Percentiles rank a stretch among this genome's conserved stretches.
phyloP scores from a whole-genome alignment of 148 eudicot species.

The Fagopyrum tataricum region DNA sequence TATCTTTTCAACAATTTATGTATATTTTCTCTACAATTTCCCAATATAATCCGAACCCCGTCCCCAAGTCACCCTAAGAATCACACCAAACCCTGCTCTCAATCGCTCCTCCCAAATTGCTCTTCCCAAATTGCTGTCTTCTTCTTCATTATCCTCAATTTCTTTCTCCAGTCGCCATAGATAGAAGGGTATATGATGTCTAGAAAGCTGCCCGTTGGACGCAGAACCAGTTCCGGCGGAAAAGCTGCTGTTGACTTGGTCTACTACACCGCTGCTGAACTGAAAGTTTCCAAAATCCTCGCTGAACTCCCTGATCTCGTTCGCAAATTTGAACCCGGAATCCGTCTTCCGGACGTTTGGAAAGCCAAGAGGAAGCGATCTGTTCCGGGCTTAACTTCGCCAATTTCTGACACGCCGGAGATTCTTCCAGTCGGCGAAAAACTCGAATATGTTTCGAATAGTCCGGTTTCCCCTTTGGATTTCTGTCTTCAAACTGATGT shows the following conservation, averaged over 20 bases:
- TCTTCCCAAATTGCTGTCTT: conserved; percentile 2
- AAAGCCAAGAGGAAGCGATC: conserved; percentile 6
- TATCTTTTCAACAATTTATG: background rate
- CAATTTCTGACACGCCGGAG: background rate
- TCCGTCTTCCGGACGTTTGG: background rate
- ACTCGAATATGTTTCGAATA: background rate
- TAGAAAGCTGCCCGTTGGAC: background rate
- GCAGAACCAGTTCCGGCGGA: background rate
- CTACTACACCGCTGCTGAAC: background rate
- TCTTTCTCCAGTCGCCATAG: background rate
- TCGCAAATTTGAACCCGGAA: background rate
- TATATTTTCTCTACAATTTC: too few species aligned
- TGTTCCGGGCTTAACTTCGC: background rate
- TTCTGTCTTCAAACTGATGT: background rate
- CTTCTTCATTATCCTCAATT: background rate
- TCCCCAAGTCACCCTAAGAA: background rate
- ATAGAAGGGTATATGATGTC: background rate
- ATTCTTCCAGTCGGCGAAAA: background rate
- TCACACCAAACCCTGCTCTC: conserved; percentile 6
- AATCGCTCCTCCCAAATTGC: conserved; percentile 3
- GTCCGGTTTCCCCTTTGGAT: conserved; percentile 1
- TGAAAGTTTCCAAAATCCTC: background rate
- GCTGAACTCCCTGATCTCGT: conserved; percentile 3
- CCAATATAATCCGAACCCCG: conserved; percentile 4
- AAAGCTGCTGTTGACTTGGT: background rate